Percentiles rank a stretch among this genome's conserved stretches.
Conservation (phyloP, 345 rosid genomes). For the Eucalyptus lansdowneana region DNA sequence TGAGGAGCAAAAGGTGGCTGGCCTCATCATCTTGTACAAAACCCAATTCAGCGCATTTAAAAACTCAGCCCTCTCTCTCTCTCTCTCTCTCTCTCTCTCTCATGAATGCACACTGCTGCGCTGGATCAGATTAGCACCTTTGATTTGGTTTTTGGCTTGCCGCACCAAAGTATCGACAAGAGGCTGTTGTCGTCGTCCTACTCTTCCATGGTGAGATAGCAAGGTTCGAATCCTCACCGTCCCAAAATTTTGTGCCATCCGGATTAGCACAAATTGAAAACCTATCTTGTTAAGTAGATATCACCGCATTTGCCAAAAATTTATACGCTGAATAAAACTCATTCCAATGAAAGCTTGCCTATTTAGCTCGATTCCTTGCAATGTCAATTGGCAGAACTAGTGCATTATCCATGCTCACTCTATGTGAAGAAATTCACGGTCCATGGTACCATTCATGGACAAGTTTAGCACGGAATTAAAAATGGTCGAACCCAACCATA, state of each 20-base stretch:
- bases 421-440: not conserved
- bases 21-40: not conserved
- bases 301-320: not conserved
- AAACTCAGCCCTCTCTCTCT: not conserved
- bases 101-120: not conserved
- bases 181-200: not conserved
- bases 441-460: not conserved
- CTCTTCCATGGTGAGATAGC: not conserved
- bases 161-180: not conserved
- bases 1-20: not conserved
- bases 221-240: not conserved
- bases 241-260: not conserved
- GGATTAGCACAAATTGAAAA: not conserved
- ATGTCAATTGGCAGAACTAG: not conserved
- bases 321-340: not conserved
- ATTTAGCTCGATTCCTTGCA: not conserved
- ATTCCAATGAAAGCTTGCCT: not conserved
- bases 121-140: not conserved
- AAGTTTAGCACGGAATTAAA: not conserved
- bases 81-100: not conserved
- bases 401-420: not conserved
- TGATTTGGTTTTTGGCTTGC: not conserved
- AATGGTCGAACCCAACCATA: not conserved
- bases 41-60: not conserved
- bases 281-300: not conserved